Evolutionary conservation across 768 basidiomycete genomes (phyloP), one percentile per base, ranked within the genome.

Genomic region (Tephrocybe sp.): DNA sequence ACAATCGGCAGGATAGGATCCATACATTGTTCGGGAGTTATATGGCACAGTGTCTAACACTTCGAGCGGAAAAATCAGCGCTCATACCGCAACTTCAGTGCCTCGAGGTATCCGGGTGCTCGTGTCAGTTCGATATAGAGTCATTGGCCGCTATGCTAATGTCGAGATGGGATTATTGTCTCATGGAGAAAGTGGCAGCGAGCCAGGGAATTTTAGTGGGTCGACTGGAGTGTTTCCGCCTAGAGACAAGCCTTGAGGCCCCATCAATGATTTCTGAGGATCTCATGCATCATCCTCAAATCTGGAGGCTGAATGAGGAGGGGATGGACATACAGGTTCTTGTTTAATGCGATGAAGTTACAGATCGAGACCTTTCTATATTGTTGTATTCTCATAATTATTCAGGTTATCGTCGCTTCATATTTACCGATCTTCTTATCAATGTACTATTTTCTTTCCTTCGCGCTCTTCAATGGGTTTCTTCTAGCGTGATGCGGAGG

Each of bases 21-120:
- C 55, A 52, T 31, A 30, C 55, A 2, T 30, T 46, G 25, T 56
- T 56, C 35, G 46, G 9, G 35, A 34, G 37, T 31, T 24, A 21
- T 13, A 21, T 56, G 5, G 2, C 52, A 1, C 30, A 47, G 25
- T 19, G 26, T 22, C 43, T 56, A 11, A 49, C 47, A 9, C 12
- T 47, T 3, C 26, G n/a, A 26, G 26, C 32, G 8, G 18, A 8
- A n/a, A 37, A 15, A 16, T 5, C 19, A 19, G 24, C 15, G 27
- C 42, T 51, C 16, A 37, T 52, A 4, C 47, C 55, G 9, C 40
- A 30, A n/a, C 22, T 56, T 15, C 12, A 27, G 16, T 27, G 39
- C 25, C 28, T 56, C 19, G 51, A 52, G 32, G 45, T 52, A 22
- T 37, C 43, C 25, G 44, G 30, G 12, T 46, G 51, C 25, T 42